Conservation (phyloP, 306 rosid species). For the Vicia faba region DNA sequence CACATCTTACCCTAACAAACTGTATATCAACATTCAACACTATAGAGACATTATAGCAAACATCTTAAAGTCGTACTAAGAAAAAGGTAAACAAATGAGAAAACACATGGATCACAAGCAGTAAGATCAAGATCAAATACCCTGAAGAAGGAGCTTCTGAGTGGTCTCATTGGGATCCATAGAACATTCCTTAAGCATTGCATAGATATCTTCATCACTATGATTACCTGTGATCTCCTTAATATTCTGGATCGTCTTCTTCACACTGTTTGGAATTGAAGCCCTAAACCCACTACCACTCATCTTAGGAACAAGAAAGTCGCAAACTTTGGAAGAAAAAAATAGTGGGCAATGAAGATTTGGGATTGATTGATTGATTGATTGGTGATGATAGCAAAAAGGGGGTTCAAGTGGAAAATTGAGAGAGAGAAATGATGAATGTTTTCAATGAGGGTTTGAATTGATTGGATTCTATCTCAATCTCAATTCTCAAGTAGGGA, state of each 20-base stretch:
- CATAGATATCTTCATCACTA: conserved; percentile 84
- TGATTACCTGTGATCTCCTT: conserved; percentile 87
- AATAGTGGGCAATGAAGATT: conserved; percentile 29
- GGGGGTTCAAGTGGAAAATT: conserved; percentile 35
- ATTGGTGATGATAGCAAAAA: conserved; percentile 28
- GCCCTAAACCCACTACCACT: conserved; percentile 79
- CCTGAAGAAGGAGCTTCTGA: conserved; percentile 92
- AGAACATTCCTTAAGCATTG: conserved; percentile 93
- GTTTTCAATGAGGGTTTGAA: conserved; percentile 44
- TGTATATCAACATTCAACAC: conserved; percentile 44
- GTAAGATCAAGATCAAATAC: conserved; percentile 54
- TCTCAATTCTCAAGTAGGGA: conserved; percentile 39
- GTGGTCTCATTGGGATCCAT: conserved; percentile 98
- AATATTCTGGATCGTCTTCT: conserved; percentile 76
- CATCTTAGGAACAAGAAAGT: conserved; percentile 55
- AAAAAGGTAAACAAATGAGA: conserved; percentile 14
- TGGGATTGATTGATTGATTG: conserved; percentile 37
- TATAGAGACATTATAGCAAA: conserved; percentile 48
- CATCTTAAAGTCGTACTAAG: not conserved
- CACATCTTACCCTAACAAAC: conserved; percentile 40
- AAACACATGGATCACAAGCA: conserved; percentile 53
- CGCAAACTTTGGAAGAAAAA: conserved; percentile 30
- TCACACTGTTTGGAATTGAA: conserved; percentile 74
- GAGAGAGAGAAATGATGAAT: not conserved
- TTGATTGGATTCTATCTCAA: conserved; percentile 43